Percentiles rank a stretch among this genome's conserved stretches.
Conservation (phyloP, 164 flowering plant genomes). For the Cinnamomum micranthum region DNA sequence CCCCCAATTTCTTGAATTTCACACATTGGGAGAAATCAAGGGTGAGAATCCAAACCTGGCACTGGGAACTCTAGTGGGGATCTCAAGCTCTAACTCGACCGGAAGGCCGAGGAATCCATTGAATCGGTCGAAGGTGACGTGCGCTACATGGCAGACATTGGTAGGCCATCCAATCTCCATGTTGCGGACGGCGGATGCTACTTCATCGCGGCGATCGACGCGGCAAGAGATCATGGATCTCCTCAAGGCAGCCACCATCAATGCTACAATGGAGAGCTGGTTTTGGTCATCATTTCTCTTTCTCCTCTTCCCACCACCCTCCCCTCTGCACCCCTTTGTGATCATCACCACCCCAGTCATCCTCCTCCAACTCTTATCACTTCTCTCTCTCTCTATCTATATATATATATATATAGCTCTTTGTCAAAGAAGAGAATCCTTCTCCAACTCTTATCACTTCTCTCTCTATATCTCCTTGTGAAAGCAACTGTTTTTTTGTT, state of each 20-base stretch:
- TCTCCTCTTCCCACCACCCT: slow-evolving; percentile 22
- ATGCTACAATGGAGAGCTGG: slow-evolving; percentile 59
- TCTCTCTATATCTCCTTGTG: not conserved
- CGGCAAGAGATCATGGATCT: slow-evolving; percentile 87
- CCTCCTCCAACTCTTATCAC: slow-evolving; percentile 11
- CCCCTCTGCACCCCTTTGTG: slow-evolving; percentile 62
- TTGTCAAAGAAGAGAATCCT: too few relatives aligned
- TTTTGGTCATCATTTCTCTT: slow-evolving; percentile 32
- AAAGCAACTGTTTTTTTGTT: not conserved
- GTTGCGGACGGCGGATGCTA: slow-evolving; percentile 40
- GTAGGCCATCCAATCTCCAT: slow-evolving; percentile 98
- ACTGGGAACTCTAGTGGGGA: slow-evolving; percentile 78
- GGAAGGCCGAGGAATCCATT: slow-evolving; percentile 95
- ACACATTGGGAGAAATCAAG: not conserved
- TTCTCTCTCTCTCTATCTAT: not conserved
- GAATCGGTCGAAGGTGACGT: slow-evolving; percentile 94
- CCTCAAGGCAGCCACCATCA: slow-evolving; percentile 65
- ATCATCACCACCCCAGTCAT: slow-evolving; percentile 74
- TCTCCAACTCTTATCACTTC: not conserved
- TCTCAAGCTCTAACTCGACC: slow-evolving; percentile 80
- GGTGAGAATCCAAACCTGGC: slow-evolving; percentile 59
- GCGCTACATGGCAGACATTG: slow-evolving; percentile 79
- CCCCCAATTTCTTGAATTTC: slow-evolving; percentile 12
- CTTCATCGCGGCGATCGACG: slow-evolving; percentile 55
- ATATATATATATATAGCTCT: too few relatives aligned